Evolutionary conservation across 192 early-diverging fungal species (phyloP).

Genomic region (Coemansia sp.): DNA sequence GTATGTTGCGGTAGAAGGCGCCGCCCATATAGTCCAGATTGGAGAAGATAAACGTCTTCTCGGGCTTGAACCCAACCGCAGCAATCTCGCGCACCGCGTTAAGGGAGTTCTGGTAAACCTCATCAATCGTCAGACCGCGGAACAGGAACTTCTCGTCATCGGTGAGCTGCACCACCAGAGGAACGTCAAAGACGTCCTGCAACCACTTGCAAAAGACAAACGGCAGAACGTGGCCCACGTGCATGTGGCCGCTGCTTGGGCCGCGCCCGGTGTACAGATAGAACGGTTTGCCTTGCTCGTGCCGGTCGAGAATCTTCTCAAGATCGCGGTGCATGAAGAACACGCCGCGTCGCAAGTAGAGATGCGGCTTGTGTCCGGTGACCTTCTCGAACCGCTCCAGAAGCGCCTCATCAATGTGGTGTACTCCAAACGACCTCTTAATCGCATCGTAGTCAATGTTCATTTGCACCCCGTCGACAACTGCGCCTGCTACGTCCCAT

Average conservation of each 20-base stretch:
- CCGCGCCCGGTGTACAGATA: constrained; percentile 98
- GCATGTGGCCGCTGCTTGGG: constrained; percentile 89
- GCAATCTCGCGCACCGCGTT: constrained; percentile 94
- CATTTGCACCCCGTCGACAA: constrained; percentile 80
- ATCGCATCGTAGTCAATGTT: constrained; percentile 95
- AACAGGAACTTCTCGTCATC: constrained; percentile 99
- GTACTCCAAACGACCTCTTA: constrained; percentile 86
- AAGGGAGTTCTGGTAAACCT: constrained; percentile 69
- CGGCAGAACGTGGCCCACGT: constrained; percentile 95
- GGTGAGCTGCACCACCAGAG: constrained; percentile 95
- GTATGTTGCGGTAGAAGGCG: constrained; percentile 93
- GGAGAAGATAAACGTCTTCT: constrained; percentile 97
- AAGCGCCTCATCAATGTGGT: constrained; percentile 71
- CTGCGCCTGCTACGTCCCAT: constrained; percentile 91
- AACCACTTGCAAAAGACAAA: constrained; percentile 98
- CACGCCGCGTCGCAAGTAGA: constrained; percentile 82
- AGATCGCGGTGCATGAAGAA: constrained; percentile 97
- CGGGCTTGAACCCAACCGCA: constrained; percentile 90
- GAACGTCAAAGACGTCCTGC: constrained; percentile 94
- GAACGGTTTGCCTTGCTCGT: constrained; percentile 96
- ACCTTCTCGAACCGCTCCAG: constrained; percentile 80
- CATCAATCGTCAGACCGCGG: constrained; percentile 86
- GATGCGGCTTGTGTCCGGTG: constrained; percentile 82
- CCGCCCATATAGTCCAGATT: constrained; percentile 88
- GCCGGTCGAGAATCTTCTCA: constrained; percentile 78